phyloP scores from a whole-genome alignment of 1,284 basidiomycete species.

The Fomitopsis schrenkii region DNA sequence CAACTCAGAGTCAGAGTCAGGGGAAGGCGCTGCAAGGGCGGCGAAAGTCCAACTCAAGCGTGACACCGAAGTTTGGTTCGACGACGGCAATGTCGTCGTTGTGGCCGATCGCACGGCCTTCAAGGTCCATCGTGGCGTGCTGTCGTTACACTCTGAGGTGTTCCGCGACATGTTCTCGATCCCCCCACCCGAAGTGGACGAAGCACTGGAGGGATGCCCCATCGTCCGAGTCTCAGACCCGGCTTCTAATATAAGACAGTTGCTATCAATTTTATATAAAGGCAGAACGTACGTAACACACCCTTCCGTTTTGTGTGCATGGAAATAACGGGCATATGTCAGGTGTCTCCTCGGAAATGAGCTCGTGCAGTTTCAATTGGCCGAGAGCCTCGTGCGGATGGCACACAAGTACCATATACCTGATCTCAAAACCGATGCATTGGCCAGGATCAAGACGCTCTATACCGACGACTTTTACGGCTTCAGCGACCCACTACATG shows the following conservation, averaged over 20 bases:
- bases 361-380: slow-evolving; percentile 35
- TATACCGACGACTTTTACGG: slow-evolving; percentile 8
- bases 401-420: slow-evolving; percentile 14
- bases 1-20: neutral
- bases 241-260: slow-evolving; percentile 14
- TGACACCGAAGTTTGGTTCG: slow-evolving; percentile 22
- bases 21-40: neutral
- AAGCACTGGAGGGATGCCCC: slow-evolving; percentile 18
- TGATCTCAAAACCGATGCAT: slow-evolving; percentile 12
- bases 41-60: neutral
- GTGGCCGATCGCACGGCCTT: slow-evolving; percentile 18
- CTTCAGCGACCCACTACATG: neutral
- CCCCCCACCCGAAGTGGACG: slow-evolving; percentile 14
- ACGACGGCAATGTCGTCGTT: slow-evolving; percentile 26
- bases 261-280: slow-evolving; percentile 17
- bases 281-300: slow-evolving; percentile 10
- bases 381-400: neutral
- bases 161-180: slow-evolving; percentile 23
- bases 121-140: slow-evolving; percentile 20
- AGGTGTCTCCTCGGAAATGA: slow-evolving; percentile 31
- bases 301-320: neutral
- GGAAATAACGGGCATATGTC: neutral
- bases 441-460: slow-evolving; percentile 17
- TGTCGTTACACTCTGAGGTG: slow-evolving; percentile 21
- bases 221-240: slow-evolving; percentile 19